Conservation (phyloP, 192 early-diverging fungal genomes). For the Entomortierella chlamydospora region DNA sequence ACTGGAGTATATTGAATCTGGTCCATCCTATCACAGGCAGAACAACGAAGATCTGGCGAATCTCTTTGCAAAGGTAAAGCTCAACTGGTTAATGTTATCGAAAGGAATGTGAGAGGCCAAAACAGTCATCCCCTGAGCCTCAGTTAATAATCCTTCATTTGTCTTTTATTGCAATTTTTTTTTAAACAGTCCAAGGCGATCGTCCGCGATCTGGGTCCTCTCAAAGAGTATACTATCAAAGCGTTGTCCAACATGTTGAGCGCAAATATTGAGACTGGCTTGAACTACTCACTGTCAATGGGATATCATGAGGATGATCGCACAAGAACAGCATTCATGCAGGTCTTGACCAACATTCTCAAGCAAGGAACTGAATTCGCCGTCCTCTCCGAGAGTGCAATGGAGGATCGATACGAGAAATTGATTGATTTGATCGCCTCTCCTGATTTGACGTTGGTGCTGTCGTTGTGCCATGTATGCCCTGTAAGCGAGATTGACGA, state of each 20-base stretch:
- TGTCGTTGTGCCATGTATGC: constrained; percentile 88
- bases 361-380: constrained; percentile 90
- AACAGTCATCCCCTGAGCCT: no score
- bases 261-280: constrained; percentile 92
- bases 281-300: constrained; percentile 90
- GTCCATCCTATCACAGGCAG: constrained; percentile 39
- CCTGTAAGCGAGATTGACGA: constrained; percentile 91
- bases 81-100: no score
- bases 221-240: constrained; percentile 90
- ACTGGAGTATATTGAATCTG: constrained; percentile 66
- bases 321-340: constrained; percentile 90
- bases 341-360: constrained; percentile 92
- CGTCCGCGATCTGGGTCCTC: constrained; percentile 69
- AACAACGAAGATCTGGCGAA: constrained; percentile 49
- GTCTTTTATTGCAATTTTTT: not conserved
- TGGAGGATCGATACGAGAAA: constrained; percentile 82
- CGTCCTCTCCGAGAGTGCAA: constrained; percentile 78
- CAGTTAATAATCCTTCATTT: not conserved
- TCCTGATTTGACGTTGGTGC: constrained; percentile 77
- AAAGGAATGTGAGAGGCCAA: no score
- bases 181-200: constrained; percentile 64
- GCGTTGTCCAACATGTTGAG: constrained; percentile 91
- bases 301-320: constrained; percentile 93
- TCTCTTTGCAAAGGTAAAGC: constrained; percentile 52
- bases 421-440: constrained; percentile 80